Conservation (phyloP, 1,284 basidiomycete genomes). For the Inonotus obliquus region DNA sequence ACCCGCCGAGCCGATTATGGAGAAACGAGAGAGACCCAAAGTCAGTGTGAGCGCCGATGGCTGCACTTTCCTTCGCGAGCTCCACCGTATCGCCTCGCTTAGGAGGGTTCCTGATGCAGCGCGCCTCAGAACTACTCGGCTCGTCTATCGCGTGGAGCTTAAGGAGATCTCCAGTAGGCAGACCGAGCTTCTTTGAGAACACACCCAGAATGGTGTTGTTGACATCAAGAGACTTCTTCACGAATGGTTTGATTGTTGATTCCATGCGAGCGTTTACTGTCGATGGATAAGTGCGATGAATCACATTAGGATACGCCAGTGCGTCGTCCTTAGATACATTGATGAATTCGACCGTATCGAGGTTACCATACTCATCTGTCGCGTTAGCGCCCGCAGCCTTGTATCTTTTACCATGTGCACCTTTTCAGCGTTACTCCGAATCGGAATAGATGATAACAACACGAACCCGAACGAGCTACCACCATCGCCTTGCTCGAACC, state of each 20-base stretch:
- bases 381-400: conserved; percentile 60
- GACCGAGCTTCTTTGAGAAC: conserved; percentile 52
- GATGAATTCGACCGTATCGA: conserved; percentile 60
- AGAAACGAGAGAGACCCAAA: conserved; percentile 53
- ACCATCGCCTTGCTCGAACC: conserved; percentile 59
- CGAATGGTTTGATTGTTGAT: conserved; percentile 47
- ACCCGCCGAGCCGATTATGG: conserved; percentile 65
- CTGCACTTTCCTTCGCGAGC: conserved; percentile 30
- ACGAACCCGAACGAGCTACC: conserved; percentile 57
- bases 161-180: conserved; percentile 46
- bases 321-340: conserved; percentile 66
- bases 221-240: conserved; percentile 51
- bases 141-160: conserved; percentile 42
- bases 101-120: conserved; percentile 44
- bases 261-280: conserved; percentile 49
- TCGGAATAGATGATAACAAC: background rate
- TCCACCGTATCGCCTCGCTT: background rate
- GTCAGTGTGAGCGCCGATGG: conserved; percentile 50
- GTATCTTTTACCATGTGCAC: conserved; percentile 38
- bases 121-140: conserved; percentile 54
- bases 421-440: background rate
- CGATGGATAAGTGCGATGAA: conserved; percentile 50
- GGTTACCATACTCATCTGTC: conserved; percentile 52
- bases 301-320: conserved; percentile 47
- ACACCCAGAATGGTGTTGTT: conserved; percentile 50